Evolutionary conservation across 805 yeast genomes (phyloP), one percentile per base, ranked within the genome.

Genomic region (Danielia oregonensis): DNA sequence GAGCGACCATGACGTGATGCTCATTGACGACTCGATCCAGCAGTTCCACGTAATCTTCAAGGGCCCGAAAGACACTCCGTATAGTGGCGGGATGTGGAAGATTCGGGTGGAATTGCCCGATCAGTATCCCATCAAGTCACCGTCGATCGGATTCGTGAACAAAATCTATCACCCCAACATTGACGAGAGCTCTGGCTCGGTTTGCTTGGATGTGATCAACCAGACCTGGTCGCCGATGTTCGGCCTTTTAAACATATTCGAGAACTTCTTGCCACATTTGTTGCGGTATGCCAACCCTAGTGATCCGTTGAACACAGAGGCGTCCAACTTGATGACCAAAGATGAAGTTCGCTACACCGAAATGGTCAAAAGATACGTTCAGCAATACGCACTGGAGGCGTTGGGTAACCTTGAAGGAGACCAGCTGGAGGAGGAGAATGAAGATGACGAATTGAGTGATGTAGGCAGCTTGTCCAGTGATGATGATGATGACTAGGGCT

Each of bases 151-250:
- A 6, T 91, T 91, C 55, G 78, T 78, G 33, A 93, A 89, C 61
- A 84, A 82, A 54, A 91, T 93, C 13, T 89, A 78, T 62, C 98
- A 91, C 57, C 98, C 98, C 5, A 91, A 91, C 54, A 88, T 91
- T 42, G 98, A 91, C 55, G 94, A 88, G 55, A 72, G 78, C 17
- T 80, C 79, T 1, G 98, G 98, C 0, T 79, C 94, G 0, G 96
- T 91, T 5, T 91, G 98, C 61, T 76, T 91, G 32, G 97, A 91
- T 57, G 97, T 93, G 12, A 89, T 91, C 44, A 91, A 91, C 57
- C 96, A 91, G 55, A 87, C 97, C 0, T 91, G 98, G 98, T 85
- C 95, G 26, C 97, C 98, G 2, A 85, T 91, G 87, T 91, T 88
- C 67, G 97, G 93, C 36, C 73, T 93, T 45, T 68, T 81, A 45